Evolutionary conservation across 352 stramenopile species (phyloP).

Genomic region (Pythium oligandrum): DNA sequence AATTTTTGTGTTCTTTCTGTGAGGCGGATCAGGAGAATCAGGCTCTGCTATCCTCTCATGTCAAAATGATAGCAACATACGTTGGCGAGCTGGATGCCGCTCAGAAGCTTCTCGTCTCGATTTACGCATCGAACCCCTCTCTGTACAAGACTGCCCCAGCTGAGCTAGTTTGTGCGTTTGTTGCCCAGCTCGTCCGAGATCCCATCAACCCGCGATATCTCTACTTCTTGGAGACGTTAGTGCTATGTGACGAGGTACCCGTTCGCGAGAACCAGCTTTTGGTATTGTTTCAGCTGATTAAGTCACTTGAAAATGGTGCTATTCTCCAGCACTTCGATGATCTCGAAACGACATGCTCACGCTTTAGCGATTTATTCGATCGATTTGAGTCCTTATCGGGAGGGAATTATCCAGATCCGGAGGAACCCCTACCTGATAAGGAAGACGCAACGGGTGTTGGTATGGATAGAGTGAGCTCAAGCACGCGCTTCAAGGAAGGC

Average conservation of each 20-base stretch:
- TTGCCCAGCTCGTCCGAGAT: slow-evolving; percentile 33
- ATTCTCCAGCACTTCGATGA: slow-evolving; percentile 60
- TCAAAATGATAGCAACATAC: slow-evolving; percentile 46
- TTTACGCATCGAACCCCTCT: slow-evolving; percentile 39
- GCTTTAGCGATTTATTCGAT: slow-evolving; percentile 31
- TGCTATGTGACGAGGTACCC: slow-evolving; percentile 51
- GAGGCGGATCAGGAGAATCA: slow-evolving; percentile 42
- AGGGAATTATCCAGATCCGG: too few relatives aligned
- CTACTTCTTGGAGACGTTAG: slow-evolving; percentile 53
- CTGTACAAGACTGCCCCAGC: slow-evolving; percentile 55
- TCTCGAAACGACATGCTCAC: slow-evolving; percentile 14
- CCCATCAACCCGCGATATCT: slow-evolving; percentile 46
- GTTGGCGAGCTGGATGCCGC: slow-evolving; percentile 48
- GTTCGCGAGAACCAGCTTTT: slow-evolving; percentile 63
- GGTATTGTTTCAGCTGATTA: slow-evolving; percentile 65
- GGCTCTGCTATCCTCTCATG: slow-evolving; percentile 36
- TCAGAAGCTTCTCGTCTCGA: slow-evolving; percentile 50
- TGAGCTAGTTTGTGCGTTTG: slow-evolving; percentile 52
- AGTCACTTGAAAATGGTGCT: slow-evolving; percentile 41
- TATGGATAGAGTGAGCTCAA: too few relatives aligned
- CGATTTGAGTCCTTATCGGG: not conserved
- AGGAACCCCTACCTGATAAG: too few relatives aligned
- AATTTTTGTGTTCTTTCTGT: slow-evolving; percentile 58
- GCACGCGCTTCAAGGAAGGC: too few relatives aligned
- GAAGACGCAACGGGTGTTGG: too few relatives aligned